A percentile compares a stretch with the other conserved stretches of the same genome.
These are phyloP conservation scores for Paramecium caudatum DNA, from an alignment of 73 alveolate species.

Conservation along the genomic window DNA sequence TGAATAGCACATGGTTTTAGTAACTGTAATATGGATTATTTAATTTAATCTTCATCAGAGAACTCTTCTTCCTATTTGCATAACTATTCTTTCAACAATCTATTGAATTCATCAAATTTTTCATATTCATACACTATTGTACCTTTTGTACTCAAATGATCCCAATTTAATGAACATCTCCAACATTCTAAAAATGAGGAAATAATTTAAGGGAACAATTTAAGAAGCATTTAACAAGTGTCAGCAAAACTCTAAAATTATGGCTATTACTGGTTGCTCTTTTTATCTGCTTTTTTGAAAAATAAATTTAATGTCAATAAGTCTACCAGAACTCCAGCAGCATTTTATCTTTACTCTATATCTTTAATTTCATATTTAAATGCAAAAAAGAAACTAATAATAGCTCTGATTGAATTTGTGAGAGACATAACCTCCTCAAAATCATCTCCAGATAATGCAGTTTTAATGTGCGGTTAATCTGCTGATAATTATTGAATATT, in stretches of 20 bases:
- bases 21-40: conserved; percentile 36
- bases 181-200: conserved; percentile 57
- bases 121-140: conserved; percentile 14
- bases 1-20: conserved; percentile 20
- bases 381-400: conserved; percentile 37
- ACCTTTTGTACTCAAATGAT: conserved; percentile 33
- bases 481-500: not conserved
- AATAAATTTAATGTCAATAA: conserved; percentile 24
- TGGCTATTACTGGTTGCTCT: not conserved
- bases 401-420: conserved; percentile 14
- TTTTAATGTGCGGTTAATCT: not conserved
- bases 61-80: conserved; percentile 28
- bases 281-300: conserved; percentile 2
- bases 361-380: conserved; percentile 51
- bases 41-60: conserved; percentile 53
- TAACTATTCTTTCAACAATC: conserved; percentile 8
- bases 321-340: conserved; percentile 61
- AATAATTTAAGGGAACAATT: conserved; percentile 30
- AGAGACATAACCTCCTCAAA: conserved; percentile 56
- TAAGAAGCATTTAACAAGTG: conserved; percentile 4
- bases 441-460: conserved; percentile 33
- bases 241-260: conserved; percentile 35
- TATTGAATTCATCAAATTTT: conserved; percentile 54
- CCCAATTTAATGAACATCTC: conserved; percentile 47
- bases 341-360: conserved; percentile 26